Percentiles rank a stretch among this genome's conserved stretches.
Conservation (phyloP, 2,329 filamentous ascomycete genomes). For the Colletotrichum gloeosporioides region DNA sequence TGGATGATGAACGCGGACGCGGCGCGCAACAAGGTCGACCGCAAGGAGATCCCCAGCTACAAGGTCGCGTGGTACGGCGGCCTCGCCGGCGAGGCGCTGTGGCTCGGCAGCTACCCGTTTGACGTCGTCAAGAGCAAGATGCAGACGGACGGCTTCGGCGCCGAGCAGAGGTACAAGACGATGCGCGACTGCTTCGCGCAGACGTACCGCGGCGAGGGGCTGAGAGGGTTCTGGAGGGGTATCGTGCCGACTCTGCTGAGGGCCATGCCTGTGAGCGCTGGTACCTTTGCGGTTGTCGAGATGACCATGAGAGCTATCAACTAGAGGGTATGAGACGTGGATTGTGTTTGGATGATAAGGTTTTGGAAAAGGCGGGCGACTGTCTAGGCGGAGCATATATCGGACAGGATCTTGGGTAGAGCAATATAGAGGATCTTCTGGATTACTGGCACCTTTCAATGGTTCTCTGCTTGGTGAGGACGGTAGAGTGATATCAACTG, state of each 20-base stretch:
- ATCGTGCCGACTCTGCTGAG: constrained; percentile 88
- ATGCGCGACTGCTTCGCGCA: constrained; percentile 92
- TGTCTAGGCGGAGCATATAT: not conserved
- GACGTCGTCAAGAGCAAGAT: constrained; percentile 99
- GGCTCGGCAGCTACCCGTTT: constrained; percentile 92
- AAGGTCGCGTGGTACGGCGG: constrained; percentile 95
- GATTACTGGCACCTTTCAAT: not conserved
- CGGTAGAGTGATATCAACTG: rapidly evolving
- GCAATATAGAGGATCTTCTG: not conserved
- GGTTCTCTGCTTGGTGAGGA: rapidly evolving
- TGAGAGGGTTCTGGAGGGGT: constrained; percentile 92
- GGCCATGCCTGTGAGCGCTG: constrained; percentile 96
- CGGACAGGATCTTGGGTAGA: not conserved
- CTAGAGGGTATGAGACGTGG: constrained; percentile 21
- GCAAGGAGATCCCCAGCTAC: constrained; percentile 78
- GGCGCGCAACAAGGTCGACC: constrained; percentile 74
- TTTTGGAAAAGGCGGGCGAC: not conserved
- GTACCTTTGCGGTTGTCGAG: constrained; percentile 90
- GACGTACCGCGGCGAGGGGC: constrained; percentile 78
- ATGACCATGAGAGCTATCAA: constrained; percentile 68
- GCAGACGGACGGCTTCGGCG: constrained; percentile 93
- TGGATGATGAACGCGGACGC: constrained; percentile 94
- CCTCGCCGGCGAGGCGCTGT: constrained; percentile 90
- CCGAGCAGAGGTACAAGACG: constrained; percentile 71
- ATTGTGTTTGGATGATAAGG: not conserved